These are phyloP conservation scores for Sclerotinia borealis DNA, from an alignment of 2,329 filamentous ascomycete genomes.

Conservation along the genomic window DNA sequence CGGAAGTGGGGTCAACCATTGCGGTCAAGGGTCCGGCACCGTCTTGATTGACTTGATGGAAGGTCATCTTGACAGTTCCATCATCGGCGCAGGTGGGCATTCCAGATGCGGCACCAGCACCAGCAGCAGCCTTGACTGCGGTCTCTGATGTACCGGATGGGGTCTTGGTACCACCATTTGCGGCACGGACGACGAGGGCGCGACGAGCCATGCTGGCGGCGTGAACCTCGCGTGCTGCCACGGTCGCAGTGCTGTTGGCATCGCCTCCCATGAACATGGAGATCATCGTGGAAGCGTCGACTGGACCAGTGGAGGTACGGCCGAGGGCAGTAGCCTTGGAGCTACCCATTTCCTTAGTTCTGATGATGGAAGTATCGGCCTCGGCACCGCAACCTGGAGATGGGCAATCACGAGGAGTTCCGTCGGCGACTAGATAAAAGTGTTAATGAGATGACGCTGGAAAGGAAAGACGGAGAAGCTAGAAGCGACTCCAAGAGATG, in stretches of 20 bases:
- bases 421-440: conserved; percentile 47
- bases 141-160: conserved; percentile 43
- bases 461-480: conserved; percentile 12
- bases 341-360: conserved; percentile 50
- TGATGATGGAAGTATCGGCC: conserved; percentile 65
- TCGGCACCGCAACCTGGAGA: conserved; percentile 57
- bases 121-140: conserved; percentile 48
- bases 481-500: not conserved
- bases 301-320: conserved; percentile 52
- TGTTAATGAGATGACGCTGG: conserved; percentile 16
- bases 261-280: conserved; percentile 52
- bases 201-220: conserved; percentile 51
- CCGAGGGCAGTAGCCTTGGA: conserved; percentile 54
- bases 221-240: conserved; percentile 67
- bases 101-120: conserved; percentile 43
- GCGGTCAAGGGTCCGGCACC: conserved; percentile 59
- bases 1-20: conserved; percentile 55
- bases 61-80: conserved; percentile 57
- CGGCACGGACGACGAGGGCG: conserved; percentile 29
- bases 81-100: conserved; percentile 56
- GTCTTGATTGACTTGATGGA: conserved; percentile 67
- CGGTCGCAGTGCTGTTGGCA: conserved; percentile 36
- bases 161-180: conserved; percentile 41
- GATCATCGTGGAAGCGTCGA: conserved; percentile 53
- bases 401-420: conserved; percentile 62